Conservation (phyloP, 129 eudicot genomes). For the Gnaphalium uliginosum region DNA sequence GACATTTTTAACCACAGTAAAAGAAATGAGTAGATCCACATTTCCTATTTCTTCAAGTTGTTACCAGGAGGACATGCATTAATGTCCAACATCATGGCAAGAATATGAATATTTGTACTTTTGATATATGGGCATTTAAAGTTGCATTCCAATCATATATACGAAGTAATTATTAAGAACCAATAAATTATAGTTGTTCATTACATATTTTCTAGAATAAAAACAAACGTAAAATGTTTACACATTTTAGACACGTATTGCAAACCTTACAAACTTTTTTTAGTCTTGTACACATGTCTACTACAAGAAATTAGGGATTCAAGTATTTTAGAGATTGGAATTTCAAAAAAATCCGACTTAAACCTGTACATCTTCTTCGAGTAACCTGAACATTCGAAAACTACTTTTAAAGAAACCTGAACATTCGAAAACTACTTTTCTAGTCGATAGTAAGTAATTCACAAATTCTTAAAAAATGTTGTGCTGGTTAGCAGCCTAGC, state of each 20-base stretch:
- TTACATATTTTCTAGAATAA: not conserved
- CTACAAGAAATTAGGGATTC: too few relatives aligned
- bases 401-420: too few relatives aligned
- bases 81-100: not conserved
- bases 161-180: not conserved
- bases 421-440: too few relatives aligned
- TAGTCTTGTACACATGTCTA: too few relatives aligned
- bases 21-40: conserved; percentile 18
- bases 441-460: not conserved
- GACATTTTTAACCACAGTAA: conserved; percentile 17
- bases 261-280: too few relatives aligned
- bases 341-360: too few relatives aligned
- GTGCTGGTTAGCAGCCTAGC: not conserved
- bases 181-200: not conserved
- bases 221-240: not conserved
- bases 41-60: conserved; percentile 1
- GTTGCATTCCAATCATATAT: not conserved
- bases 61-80: not conserved
- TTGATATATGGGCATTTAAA: not conserved
- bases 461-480: not conserved
- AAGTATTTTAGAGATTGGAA: too few relatives aligned
- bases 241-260: not conserved
- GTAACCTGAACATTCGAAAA: too few relatives aligned
- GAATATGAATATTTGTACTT: not conserved
- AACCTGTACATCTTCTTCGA: too few relatives aligned